A percentile compares a stretch with the other conserved stretches of the same genome.
Conservation (phyloP, 257 asterid genomes). For the Primulina eburnea region DNA sequence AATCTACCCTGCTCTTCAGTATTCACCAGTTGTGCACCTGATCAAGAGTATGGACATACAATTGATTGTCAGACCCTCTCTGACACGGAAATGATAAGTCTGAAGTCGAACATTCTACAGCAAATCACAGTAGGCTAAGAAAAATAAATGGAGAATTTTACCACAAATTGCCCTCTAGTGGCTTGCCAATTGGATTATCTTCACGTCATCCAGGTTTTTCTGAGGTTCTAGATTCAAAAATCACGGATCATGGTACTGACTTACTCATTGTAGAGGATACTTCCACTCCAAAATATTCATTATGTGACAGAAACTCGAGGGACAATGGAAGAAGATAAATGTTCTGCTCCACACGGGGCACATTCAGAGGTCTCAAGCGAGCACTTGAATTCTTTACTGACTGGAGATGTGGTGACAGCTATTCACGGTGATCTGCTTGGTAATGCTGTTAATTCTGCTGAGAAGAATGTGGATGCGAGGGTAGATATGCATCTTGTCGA, state of each 20-base stretch:
- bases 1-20: neutral
- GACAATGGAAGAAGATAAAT: slow-evolving; percentile 31
- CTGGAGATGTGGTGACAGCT: slow-evolving; percentile 34
- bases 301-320: slow-evolving; percentile 22
- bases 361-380: slow-evolving; percentile 35
- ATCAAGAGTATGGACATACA: neutral
- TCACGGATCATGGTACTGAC: slow-evolving; percentile 27
- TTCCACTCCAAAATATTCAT: slow-evolving; percentile 26
- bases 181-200: slow-evolving; percentile 28
- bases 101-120: slow-evolving; percentile 34
- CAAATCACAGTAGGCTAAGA: slow-evolving; percentile 27
- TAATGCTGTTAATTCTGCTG: slow-evolving; percentile 23
- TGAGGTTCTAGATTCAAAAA: slow-evolving; percentile 27
- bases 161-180: slow-evolving; percentile 33
- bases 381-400: slow-evolving; percentile 28
- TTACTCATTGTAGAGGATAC: slow-evolving; percentile 32
- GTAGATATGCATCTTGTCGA: slow-evolving; percentile 42
- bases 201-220: slow-evolving; percentile 28
- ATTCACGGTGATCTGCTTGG: slow-evolving; percentile 32
- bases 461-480: slow-evolving; percentile 47
- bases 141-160: slow-evolving; percentile 29
- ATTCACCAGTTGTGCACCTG: neutral
- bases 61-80: neutral
- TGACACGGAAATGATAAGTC: slow-evolving; percentile 31
- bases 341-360: slow-evolving; percentile 28